These are phyloP conservation scores for Tylopilus felleus DNA, from an alignment of 768 basidiomycete species.

Conservation along the genomic window DNA sequence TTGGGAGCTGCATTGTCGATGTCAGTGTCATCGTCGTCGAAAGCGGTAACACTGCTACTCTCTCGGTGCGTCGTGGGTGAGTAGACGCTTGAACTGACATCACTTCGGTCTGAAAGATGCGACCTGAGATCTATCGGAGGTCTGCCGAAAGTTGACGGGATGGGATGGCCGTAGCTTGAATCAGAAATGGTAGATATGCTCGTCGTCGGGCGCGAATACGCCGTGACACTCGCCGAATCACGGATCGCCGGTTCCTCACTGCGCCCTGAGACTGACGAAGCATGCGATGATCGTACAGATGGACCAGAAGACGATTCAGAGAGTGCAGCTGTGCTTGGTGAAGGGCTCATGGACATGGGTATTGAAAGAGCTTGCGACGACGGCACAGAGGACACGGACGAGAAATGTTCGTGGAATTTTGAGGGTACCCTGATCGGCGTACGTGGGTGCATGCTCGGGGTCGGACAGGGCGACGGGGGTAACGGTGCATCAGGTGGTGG, in stretches of 20 bases:
- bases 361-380: conserved; percentile 11
- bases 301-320: conserved; percentile 30
- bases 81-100: conserved; percentile 18
- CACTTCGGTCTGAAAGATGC: conserved; percentile 20
- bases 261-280: conserved; percentile 19
- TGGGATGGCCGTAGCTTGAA: conserved; percentile 18
- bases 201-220: conserved; percentile 19
- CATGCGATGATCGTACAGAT: conserved; percentile 27
- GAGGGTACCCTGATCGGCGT: conserved; percentile 17
- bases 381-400: conserved; percentile 27
- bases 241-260: conserved; percentile 4
- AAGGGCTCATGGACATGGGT: conserved; percentile 12
- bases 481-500: conserved; percentile 30
- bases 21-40: conserved; percentile 25
- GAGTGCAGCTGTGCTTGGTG: conserved; percentile 19
- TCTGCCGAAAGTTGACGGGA: conserved; percentile 3
- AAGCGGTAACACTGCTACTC: conserved; percentile 15
- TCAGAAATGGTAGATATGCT: conserved; percentile 21
- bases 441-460: neutral
- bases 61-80: conserved; percentile 16
- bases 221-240: conserved; percentile 9
- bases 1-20: conserved; percentile 13
- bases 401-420: conserved; percentile 34
- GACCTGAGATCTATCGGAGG: conserved; percentile 7
- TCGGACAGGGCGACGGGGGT: conserved; percentile 23